A percentile compares a stretch with the other conserved stretches of the same genome.
These are phyloP conservation scores for Cryptosporidium viatorum DNA, from an alignment of 169 alveolate species.

Conservation along the genomic window DNA sequence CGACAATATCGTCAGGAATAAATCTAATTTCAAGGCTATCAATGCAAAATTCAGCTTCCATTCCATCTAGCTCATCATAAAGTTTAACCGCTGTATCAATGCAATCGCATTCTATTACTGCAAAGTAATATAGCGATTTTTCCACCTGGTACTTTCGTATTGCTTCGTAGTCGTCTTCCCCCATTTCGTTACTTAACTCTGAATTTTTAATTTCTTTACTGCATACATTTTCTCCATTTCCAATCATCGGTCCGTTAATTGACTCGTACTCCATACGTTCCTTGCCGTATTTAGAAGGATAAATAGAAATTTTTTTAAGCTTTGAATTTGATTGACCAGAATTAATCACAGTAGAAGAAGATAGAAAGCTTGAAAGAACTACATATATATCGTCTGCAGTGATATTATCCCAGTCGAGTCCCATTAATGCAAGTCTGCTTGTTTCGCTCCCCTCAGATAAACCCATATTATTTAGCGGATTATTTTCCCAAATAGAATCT, in stretches of 20 bases:
- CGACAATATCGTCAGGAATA: conserved; percentile 89
- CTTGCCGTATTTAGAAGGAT: conserved; percentile 94
- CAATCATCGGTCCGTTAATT: conserved; percentile 91
- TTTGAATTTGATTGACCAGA: conserved; percentile 85
- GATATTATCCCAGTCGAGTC: conserved; percentile 96
- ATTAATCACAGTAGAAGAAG: conserved; percentile 76
- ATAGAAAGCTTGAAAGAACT: conserved; percentile 89
- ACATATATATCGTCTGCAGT: conserved; percentile 93
- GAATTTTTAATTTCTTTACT: conserved; percentile 47
- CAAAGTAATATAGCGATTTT: conserved; percentile 92
- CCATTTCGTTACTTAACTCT: conserved; percentile 29
- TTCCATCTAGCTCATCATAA: conserved; percentile 94
- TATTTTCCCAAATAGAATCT: conserved; percentile 57
- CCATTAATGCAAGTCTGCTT: conserved; percentile 94
- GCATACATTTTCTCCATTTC: conserved; percentile 38
- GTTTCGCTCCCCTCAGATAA: conserved; percentile 85
- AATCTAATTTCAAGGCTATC: conserved; percentile 93
- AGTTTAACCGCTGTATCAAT: conserved; percentile 90
- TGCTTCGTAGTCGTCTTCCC: conserved; percentile 81
- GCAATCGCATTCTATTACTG: conserved; percentile 92
- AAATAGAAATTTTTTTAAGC: conserved; percentile 90
- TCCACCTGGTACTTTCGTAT: conserved; percentile 80
- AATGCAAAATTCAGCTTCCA: conserved; percentile 93
- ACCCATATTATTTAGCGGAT: conserved; percentile 59
- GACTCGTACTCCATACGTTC: conserved; percentile 91